Conservation (phyloP, 768 basidiomycete genomes). For the Mycena amicta region DNA sequence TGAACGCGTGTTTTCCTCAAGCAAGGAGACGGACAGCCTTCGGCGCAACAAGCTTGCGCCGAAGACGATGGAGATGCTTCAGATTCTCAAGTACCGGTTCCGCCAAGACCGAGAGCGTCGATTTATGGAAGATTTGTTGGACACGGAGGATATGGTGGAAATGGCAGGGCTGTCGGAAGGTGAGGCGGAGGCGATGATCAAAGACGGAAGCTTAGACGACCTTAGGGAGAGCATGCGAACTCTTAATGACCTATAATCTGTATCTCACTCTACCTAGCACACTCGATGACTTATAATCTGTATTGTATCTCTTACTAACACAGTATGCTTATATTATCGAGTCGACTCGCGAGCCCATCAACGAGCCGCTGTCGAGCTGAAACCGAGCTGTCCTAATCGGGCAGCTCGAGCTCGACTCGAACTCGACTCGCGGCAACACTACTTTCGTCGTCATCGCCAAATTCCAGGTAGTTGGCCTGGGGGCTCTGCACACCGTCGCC, state of each 20-base stretch:
- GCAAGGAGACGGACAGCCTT: conserved; percentile 14
- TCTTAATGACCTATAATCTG: not conserved
- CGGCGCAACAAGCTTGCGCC: conserved; percentile 1
- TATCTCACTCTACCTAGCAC: not conserved
- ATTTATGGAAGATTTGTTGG: conserved; percentile 11
- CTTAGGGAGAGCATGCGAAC: not conserved
- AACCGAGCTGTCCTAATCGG: not conserved
- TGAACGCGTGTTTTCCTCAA: conserved; percentile 25
- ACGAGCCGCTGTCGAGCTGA: not conserved
- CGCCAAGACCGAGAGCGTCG: conserved; percentile 13
- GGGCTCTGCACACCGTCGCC: too few species aligned
- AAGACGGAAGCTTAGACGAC: not conserved
- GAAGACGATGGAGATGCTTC: conserved; percentile 21
- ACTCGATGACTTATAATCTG: not conserved
- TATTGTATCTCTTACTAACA: too few species aligned
- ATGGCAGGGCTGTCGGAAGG: not conserved
- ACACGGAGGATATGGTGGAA: not conserved
- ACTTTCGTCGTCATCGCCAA: too few species aligned
- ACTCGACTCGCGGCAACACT: conserved; percentile 3
- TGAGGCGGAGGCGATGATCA: not conserved
- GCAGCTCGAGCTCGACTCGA: not conserved
- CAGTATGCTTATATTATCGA: not conserved
- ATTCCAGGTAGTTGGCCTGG: too few species aligned
- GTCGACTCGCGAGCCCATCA: not conserved
- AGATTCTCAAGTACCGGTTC: conserved; percentile 24